Evolutionary conservation across 2,329 filamentous ascomycete genomes (phyloP).

Genomic region (Penicillium palitans): DNA sequence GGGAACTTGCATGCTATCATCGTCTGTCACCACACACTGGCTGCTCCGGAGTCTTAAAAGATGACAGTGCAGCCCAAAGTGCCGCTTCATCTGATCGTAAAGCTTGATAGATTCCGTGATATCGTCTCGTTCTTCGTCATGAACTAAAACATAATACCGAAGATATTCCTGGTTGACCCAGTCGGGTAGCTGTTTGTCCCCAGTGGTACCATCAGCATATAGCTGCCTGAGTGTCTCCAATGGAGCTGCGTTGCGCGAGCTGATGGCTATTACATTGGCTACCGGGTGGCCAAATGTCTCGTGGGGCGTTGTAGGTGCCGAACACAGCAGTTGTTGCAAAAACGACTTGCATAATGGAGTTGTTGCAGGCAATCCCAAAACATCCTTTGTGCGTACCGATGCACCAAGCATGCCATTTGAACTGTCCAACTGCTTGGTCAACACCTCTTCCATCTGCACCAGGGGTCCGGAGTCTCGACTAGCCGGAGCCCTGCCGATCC

Average conservation of each 20-base stretch:
- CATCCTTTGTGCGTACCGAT: constrained; percentile 33
- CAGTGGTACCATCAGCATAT: constrained; percentile 80
- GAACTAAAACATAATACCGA: constrained; percentile 92
- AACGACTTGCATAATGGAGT: constrained; percentile 86
- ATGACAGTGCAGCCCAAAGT: constrained; percentile 94
- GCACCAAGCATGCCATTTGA: constrained; percentile 59
- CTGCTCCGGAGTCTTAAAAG: constrained; percentile 80
- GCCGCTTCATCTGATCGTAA: constrained; percentile 99
- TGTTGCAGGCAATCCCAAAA: constrained; percentile 44
- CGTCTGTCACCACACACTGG: constrained; percentile 83
- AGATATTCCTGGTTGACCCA: constrained; percentile 94
- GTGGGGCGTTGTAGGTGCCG: constrained; percentile 74
- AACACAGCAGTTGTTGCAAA: constrained; percentile 77
- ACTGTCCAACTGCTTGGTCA: constrained; percentile 75
- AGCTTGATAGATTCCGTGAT: constrained; percentile 84
- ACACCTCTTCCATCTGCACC: constrained; percentile 73
- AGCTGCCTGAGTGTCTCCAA: constrained; percentile 83
- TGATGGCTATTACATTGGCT: constrained; percentile 91
- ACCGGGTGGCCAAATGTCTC: constrained; percentile 96
- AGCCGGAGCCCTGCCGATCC: constrained; percentile 41
- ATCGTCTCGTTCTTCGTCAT: constrained; percentile 94
- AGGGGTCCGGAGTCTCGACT: constrained; percentile 41
- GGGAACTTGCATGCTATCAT: constrained; percentile 81
- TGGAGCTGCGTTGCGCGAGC: constrained; percentile 77
- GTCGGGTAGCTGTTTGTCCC: constrained; percentile 68